Evolutionary conservation across 768 basidiomycete genomes (phyloP), one percentile per base, ranked within the genome.

Genomic region (Tricholoma matsutake): DNA sequence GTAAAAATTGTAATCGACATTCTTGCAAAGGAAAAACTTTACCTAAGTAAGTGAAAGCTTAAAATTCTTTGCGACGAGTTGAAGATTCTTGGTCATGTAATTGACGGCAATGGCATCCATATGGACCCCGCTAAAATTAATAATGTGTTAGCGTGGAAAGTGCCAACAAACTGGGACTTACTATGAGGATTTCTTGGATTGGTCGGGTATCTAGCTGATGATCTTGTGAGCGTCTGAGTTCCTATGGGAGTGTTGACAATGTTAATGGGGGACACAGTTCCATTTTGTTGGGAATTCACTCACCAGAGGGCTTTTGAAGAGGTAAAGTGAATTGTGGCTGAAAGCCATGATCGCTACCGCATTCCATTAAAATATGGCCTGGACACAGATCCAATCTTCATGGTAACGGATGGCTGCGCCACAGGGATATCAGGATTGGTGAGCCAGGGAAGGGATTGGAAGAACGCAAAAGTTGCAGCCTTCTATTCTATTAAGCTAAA

Each of bases 101-200:
- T 79, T 1, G 64, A 64, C 1, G 25, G 60, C 0, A 56, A 63
- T 1, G 63, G 68, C 0, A 60, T 78, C 13, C 6, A 37, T 0
- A 79, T 79, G 75, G 73, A 78, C 39, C 68, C 69, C 0, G 31
- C 54, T 0, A 80, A 80, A 59, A 64, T 79, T 0, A 70, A 76
- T 39, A 31, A 61, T 0, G 67, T 78, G 0, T 3, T 67, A 1
- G 68, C 69, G 25, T 71, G n/a, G n/a, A n/a, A n/a, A n/a, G n/a
- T n/a, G n/a, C n/a, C n/a, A n/a, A n/a, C n/a, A n/a, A n/a, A n/a
- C n/a, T n/a, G n/a, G n/a, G n/a, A n/a, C n/a, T n/a, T n/a, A n/a
- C n/a, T n/a, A n/a, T n/a, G n/a, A n/a, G n/a, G n/a, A n/a, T n/a
- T n/a, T n/a, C n/a, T n/a, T n/a, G n/a, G n/a, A n/a, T n/a, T n/a